Evolutionary conservation across 2,329 filamentous ascomycete genomes (phyloP).

Genomic region (Scedosporium apiospermum): DNA sequence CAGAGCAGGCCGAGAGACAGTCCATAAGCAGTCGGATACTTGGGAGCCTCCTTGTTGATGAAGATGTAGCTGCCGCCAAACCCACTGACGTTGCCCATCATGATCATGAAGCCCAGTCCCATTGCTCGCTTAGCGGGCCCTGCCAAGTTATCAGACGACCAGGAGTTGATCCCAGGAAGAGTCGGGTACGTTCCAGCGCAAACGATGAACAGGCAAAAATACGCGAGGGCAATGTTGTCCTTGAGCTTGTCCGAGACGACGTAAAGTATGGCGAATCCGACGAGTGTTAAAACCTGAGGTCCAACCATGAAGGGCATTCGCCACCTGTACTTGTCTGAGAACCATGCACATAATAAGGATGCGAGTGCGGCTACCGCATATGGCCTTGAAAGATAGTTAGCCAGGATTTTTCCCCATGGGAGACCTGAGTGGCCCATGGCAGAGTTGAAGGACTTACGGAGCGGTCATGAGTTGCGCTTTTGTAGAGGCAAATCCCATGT

Average conservation of each 20-base stretch:
- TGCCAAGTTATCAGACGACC: slow-evolving; percentile 19
- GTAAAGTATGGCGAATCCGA: slow-evolving; percentile 17
- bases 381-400: background rate
- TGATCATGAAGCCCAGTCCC: slow-evolving; percentile 20
- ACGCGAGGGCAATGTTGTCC: slow-evolving; percentile 12
- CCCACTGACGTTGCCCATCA: slow-evolving; percentile 4
- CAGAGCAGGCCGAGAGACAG: slow-evolving; percentile 18
- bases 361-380: background rate
- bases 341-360: slow-evolving; percentile 15
- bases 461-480: slow-evolving; percentile 21
- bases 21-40: slow-evolving; percentile 26
- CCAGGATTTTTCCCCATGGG: background rate
- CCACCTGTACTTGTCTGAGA: slow-evolving; percentile 21
- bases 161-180: slow-evolving; percentile 17
- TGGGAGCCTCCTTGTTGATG: slow-evolving; percentile 15
- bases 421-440: background rate
- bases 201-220: slow-evolving; percentile 9
- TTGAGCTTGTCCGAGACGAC: slow-evolving; percentile 12
- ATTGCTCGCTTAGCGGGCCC: slow-evolving; percentile 19
- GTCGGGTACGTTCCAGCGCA: background rate
- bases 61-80: slow-evolving; percentile 5
- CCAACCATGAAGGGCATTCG: slow-evolving; percentile 24
- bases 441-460: slow-evolving; percentile 9
- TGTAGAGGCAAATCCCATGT: slow-evolving; percentile 28
- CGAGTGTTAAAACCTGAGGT: slow-evolving; percentile 18